phyloP scores from a whole-genome alignment of 495 filamentous ascomycete species.

The Xylaria flabelliformis region DNA sequence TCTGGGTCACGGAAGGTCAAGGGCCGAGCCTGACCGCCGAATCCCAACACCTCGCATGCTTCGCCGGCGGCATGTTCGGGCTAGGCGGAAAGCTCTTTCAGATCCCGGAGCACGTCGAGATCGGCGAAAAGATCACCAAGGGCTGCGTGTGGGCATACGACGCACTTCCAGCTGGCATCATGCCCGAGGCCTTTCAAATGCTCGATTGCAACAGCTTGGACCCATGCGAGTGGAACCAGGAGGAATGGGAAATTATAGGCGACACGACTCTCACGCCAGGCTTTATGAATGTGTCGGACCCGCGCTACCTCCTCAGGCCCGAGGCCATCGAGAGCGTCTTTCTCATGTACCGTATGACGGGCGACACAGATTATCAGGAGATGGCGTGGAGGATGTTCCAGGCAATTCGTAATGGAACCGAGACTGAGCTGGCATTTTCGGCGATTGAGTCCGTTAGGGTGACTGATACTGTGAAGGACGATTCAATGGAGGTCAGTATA shows the following conservation, averaged over 20 bases:
- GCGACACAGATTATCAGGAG: conserved; percentile 56
- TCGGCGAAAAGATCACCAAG: conserved; percentile 75
- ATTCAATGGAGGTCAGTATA: conserved; percentile 52
- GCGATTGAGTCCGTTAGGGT: conserved; percentile 36
- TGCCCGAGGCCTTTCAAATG: conserved; percentile 75
- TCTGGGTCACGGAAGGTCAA: conserved; percentile 66
- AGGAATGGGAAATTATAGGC: conserved; percentile 51
- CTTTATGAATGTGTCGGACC: conserved; percentile 26
- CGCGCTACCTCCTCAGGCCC: conserved; percentile 51
- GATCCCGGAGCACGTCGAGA: conserved; percentile 68
- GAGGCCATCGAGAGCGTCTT: conserved; percentile 69
- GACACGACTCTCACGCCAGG: conserved; percentile 15
- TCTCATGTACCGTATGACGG: conserved; percentile 64
- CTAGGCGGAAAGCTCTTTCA: conserved; percentile 75
- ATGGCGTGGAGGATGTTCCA: conserved; percentile 66
- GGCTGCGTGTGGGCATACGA: conserved; percentile 88
- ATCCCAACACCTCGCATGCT: conserved; percentile 63
- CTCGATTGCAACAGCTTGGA: conserved; percentile 64
- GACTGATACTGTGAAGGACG: conserved; percentile 38
- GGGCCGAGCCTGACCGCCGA: conserved; percentile 51
- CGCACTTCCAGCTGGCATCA: conserved; percentile 73
- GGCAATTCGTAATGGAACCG: conserved; percentile 49
- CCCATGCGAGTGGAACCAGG: conserved; percentile 74
- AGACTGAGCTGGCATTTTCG: conserved; percentile 49
- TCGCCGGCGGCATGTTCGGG: conserved; percentile 83